These are phyloP conservation scores for Tricholoma hemisulphureum DNA, from an alignment of 768 basidiomycete genomes.

Conservation along the genomic window DNA sequence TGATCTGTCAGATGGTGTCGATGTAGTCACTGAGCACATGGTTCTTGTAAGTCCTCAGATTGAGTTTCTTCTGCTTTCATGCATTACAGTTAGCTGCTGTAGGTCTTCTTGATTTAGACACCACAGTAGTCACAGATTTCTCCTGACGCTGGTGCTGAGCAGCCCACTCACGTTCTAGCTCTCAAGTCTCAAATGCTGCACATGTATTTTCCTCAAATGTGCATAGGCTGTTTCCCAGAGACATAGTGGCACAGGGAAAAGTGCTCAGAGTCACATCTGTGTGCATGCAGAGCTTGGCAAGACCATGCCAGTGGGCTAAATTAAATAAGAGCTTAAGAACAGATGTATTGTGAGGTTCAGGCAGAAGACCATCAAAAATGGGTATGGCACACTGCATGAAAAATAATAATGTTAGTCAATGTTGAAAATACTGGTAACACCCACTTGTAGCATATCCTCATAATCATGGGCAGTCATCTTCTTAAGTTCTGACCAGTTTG, in stretches of 20 bases:
- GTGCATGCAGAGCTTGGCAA: slow-evolving; percentile 5
- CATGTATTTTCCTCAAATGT: slow-evolving; percentile 19
- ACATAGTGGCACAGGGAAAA: slow-evolving; percentile 16
- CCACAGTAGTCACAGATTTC: not conserved
- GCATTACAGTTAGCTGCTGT: not conserved
- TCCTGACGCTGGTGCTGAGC: slow-evolving; percentile 1
- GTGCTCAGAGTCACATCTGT: not conserved
- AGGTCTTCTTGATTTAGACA: not conserved
- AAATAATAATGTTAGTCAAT: not conserved
- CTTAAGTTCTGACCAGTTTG: no score
- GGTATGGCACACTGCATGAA: slow-evolving; percentile 6
- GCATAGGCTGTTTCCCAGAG: slow-evolving; percentile 20
- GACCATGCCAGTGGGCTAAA: no score
- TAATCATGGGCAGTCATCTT: slow-evolving; percentile 26
- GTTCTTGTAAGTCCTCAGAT: not conserved
- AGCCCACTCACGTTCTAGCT: slow-evolving; percentile 8
- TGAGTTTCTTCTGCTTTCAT: not conserved
- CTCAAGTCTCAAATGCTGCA: slow-evolving; percentile 6
- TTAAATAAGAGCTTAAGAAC: slow-evolving; percentile 25
- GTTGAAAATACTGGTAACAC: not conserved
- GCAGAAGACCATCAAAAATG: slow-evolving; percentile 7
- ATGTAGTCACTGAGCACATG: not conserved
- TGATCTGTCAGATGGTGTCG: no score
- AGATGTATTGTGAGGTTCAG: no score
- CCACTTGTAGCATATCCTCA: slow-evolving; percentile 27